Percentiles rank a stretch among this genome's conserved stretches.
These are phyloP conservation scores for Clausena lansium DNA, from an alignment of 345 rosid species.

Conservation along the genomic window DNA sequence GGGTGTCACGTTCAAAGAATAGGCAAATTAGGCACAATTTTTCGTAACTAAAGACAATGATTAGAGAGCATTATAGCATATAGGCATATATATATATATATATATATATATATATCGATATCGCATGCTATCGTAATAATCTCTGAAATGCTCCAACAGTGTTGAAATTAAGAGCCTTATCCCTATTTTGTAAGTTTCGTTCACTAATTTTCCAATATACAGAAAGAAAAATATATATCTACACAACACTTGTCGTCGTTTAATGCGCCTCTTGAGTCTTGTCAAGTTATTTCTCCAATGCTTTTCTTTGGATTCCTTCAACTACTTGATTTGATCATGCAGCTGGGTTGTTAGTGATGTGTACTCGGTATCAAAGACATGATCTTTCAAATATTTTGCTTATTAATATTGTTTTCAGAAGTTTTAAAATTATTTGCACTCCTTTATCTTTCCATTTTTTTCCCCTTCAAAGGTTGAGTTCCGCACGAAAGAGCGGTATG, in stretches of 20 bases:
- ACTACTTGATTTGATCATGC: conserved; percentile 2
- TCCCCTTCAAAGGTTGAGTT: not conserved
- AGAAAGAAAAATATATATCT: not conserved
- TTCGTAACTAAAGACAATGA: not conserved
- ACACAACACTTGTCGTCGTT: not conserved
- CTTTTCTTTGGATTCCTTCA: conserved; percentile 5
- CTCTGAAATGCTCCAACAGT: not conserved
- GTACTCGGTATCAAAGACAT: not conserved
- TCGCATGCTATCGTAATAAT: not conserved
- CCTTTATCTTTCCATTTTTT: not conserved
- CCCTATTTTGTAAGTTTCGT: too few relatives aligned
- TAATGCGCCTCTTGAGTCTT: conserved; percentile 8
- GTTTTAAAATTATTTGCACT: not conserved
- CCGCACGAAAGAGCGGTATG: too few relatives aligned
- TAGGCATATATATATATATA: too few relatives aligned
- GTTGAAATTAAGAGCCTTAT: not conserved
- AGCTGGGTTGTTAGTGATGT: not conserved
- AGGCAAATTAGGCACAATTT: not conserved
- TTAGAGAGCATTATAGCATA: not conserved
- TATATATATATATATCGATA: too few relatives aligned
- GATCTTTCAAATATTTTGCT: not conserved
- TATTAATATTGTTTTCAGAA: not conserved
- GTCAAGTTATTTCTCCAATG: conserved; percentile 2
- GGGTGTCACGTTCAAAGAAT: conserved; percentile 1
- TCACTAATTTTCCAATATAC: too few relatives aligned